Evolutionary conservation across 2,329 filamentous ascomycete genomes (phyloP), one percentile per base, ranked within the genome.

Genomic region (Ceratocystis albifundus): DNA sequence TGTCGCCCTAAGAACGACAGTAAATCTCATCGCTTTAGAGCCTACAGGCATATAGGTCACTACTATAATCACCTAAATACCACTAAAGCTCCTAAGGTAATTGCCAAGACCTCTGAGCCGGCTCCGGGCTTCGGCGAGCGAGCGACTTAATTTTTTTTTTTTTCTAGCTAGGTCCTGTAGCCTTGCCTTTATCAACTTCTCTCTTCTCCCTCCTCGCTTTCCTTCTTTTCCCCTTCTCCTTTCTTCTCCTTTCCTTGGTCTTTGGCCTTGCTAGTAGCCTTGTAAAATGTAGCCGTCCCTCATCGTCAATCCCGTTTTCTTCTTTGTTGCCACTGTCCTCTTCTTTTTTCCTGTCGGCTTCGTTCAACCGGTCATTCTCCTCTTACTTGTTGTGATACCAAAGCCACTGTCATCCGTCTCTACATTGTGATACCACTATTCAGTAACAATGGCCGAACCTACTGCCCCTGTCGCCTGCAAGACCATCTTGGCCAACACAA

Each of bases 401-500:
- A 46, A 36, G 6, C 61, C 22, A 20, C 30, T 44, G 30, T 8
- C 55, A 3, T 17, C 36, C n/a, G 12, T 61, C 36, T 5, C 25
- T 41, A 44, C n/a, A 41, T 48, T 32, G 55, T 59, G 25, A 59
- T 53, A 53, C 22, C 48, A 30, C 20, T 25, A 8, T n/a, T 6
- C 55, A 25, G 22, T 32, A 59, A 59, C 41, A 32, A 68, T 68
- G 66, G 55, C 66, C 15, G 64, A 65, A 25, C n/a, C 64, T 41
- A 57, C 63, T 53, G 30, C 64, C 28, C 64, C 64, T 25, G 28
- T 61, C n/a, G 62, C 88, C 73, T 97, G 94, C 84, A 96, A 96
- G 83, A 91, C 96, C 75, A 84, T 97, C 72, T 84, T 96, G 71
- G 90, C 93, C 68, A 88, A 88, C 71, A 88, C 87, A 71, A 91